Evolutionary conservation across 177 flowering plant genomes (phyloP).

Genomic region (Vitis hybrid): DNA sequence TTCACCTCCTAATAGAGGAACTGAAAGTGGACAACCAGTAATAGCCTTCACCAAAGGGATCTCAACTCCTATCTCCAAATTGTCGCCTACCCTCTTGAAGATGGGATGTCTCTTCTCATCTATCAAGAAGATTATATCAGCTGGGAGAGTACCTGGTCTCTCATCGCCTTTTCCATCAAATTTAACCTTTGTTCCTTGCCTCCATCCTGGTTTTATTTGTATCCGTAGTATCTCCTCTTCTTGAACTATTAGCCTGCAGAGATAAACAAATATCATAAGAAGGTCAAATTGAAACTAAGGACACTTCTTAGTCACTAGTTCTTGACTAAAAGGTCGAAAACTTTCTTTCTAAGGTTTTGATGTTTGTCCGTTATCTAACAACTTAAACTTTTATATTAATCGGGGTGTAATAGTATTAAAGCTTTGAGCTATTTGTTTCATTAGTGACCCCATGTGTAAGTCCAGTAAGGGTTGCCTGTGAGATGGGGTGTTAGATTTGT

Average conservation of each 20-base stretch:
- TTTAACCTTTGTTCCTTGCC: constrained; percentile 70
- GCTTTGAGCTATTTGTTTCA: too few species aligned
- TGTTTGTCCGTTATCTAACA: too few species aligned
- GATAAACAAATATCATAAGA: background rate
- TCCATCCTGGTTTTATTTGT: constrained; percentile 73
- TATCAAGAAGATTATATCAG: constrained; percentile 57
- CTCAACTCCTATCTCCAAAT: constrained; percentile 47
- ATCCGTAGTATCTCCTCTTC: constrained; percentile 65
- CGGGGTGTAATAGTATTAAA: too few species aligned
- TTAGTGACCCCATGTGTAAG: too few species aligned
- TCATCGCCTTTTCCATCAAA: constrained; percentile 72
- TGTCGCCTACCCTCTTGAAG: constrained; percentile 58
- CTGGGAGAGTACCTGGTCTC: constrained; percentile 57
- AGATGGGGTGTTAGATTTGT: too few species aligned
- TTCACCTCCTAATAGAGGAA: constrained; percentile 40
- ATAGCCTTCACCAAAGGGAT: constrained; percentile 63
- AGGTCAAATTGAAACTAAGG: too few species aligned
- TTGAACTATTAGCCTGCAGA: constrained; percentile 44
- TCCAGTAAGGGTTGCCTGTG: too few species aligned
- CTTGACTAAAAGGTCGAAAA: too few species aligned
- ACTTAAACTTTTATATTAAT: too few species aligned
- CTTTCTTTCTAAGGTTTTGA: too few species aligned
- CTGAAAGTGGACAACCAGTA: constrained; percentile 40
- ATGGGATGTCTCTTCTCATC: constrained; percentile 61
- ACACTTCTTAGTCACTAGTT: too few species aligned